Conservation (phyloP, 768 basidiomycete genomes). For the Termitomyces sp. region DNA sequence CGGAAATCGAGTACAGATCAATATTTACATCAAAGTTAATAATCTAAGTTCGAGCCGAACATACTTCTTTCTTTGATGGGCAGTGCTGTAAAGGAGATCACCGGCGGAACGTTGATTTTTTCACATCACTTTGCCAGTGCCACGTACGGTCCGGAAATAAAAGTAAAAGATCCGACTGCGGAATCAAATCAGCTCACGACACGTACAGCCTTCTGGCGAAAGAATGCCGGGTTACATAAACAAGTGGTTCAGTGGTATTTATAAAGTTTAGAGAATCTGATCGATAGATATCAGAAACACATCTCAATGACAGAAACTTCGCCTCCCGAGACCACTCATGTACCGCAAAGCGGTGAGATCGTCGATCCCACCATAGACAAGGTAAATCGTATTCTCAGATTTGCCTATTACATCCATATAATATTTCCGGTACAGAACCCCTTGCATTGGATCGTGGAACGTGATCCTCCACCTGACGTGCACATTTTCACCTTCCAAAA, state of each 20-base stretch:
- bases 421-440: neutral
- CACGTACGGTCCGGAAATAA: too few relatives aligned
- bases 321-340: neutral
- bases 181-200: neutral
- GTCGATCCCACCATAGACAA: neutral
- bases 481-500: neutral
- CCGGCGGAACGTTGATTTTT: too few relatives aligned
- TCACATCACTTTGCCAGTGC: too few relatives aligned
- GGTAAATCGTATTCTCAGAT: neutral
- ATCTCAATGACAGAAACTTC: neutral
- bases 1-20: too few relatives aligned
- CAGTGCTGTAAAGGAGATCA: too few relatives aligned
- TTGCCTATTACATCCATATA: neutral
- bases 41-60: too few relatives aligned
- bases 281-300: neutral
- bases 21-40: too few relatives aligned
- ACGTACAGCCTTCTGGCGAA: too few relatives aligned
- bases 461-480: neutral
- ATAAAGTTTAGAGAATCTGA: neutral
- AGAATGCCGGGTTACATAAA: neutral
- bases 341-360: neutral
- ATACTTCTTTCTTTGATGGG: too few relatives aligned
- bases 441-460: neutral
- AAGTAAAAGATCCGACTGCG: too few relatives aligned
- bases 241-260: neutral